A percentile compares a stretch with the other conserved stretches of the same genome.
phyloP scores from a whole-genome alignment of 2,329 filamentous ascomycete genomes.

The Periconia macrospinosa region DNA sequence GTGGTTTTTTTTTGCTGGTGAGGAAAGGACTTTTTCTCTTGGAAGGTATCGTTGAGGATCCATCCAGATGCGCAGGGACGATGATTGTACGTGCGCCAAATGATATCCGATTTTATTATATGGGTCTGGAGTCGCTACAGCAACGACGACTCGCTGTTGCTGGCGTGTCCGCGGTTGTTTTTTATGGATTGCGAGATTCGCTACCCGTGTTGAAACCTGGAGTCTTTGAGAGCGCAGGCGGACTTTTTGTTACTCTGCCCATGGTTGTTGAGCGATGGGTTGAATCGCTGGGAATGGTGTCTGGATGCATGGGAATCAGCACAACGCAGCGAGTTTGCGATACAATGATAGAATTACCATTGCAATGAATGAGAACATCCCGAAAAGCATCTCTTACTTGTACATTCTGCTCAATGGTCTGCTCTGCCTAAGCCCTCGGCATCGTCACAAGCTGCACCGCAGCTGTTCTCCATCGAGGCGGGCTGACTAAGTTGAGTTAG shows the following conservation, averaged over 20 bases:
- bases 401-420: neutral
- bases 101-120: conserved; percentile 11
- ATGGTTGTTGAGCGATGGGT: neutral
- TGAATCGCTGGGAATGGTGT: neutral
- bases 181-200: neutral
- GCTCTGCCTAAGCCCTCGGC: neutral
- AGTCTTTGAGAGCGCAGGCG: neutral
- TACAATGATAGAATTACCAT: neutral
- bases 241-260: neutral
- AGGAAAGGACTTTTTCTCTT: no score
- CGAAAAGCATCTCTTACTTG: neutral
- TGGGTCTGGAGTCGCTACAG: conserved; percentile 8
- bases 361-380: neutral
- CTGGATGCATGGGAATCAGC: neutral
- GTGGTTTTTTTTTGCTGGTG: neutral
- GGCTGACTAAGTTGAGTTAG: neutral
- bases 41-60: neutral
- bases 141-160: conserved; percentile 10
- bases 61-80: neutral
- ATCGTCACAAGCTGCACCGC: neutral
- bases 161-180: neutral
- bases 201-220: neutral
- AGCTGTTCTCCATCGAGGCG: no score
- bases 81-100: conserved; percentile 11
- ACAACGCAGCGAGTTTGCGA: no score